Percentiles rank a stretch among this genome's conserved stretches.
Evolutionary conservation across 179 eudicot species (phyloP).

Genomic region (Spinacia oleracea): DNA sequence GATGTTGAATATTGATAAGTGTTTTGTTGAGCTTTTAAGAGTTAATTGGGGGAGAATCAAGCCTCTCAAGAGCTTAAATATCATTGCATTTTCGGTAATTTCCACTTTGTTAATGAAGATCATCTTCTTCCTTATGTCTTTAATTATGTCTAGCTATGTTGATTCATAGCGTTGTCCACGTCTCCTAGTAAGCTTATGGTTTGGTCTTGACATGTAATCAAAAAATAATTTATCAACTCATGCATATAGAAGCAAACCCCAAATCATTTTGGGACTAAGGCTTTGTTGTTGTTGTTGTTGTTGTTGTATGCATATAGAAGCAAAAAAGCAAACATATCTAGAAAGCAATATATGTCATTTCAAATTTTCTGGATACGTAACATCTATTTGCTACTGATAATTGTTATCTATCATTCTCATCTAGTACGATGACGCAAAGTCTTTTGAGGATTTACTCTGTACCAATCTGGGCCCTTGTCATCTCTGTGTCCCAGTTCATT

Average conservation of each 20-base stretch:
- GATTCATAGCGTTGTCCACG: no score
- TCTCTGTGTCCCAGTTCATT: neutral
- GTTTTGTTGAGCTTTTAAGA: no score
- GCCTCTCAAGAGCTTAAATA: no score
- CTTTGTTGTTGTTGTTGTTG: no score
- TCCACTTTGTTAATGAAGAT: no score
- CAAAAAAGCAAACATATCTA: neutral
- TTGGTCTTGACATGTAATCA: neutral
- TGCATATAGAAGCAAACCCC: constrained; percentile 1
- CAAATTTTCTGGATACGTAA: neutral
- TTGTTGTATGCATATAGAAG: constrained; percentile 5
- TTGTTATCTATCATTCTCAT: neutral
- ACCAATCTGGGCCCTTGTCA: neutral
- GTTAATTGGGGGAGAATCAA: no score
- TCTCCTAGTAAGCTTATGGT: neutral
- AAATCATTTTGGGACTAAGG: no score
- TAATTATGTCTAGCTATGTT: no score
- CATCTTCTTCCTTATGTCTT: no score
- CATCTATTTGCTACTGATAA: neutral
- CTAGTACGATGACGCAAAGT: neutral
- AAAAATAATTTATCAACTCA: neutral
- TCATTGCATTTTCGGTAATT: no score
- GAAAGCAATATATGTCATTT: neutral
- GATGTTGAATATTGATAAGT: no score
- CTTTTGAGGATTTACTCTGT: neutral